Evolutionary conservation across 306 rosid species (phyloP).

Genomic region (Cicer pinnatifidum): DNA sequence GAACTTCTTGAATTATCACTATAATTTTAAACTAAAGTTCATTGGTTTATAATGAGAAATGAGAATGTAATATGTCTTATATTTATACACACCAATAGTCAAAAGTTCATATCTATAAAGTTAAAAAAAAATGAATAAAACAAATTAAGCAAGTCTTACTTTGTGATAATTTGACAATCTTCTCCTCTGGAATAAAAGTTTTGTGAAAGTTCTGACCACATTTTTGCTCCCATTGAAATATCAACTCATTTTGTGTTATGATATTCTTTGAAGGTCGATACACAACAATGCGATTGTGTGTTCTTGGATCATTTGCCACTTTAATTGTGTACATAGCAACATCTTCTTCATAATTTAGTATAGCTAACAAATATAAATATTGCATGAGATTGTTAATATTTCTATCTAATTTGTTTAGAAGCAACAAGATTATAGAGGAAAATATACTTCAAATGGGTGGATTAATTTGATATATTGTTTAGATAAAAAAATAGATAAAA

Average conservation of each 20-base stretch:
- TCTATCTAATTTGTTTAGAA: not conserved
- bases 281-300: constrained; percentile 43
- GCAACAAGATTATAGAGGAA: not conserved
- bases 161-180: constrained; percentile 44
- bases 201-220: constrained; percentile 31
- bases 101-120: not conserved
- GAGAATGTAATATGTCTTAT: not conserved
- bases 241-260: constrained; percentile 52
- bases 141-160: constrained; percentile 31
- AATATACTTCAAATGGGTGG: not conserved
- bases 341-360: constrained; percentile 58
- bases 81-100: not conserved
- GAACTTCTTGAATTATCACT: too few species aligned
- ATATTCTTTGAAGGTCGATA: constrained; percentile 47
- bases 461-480: not conserved
- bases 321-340: constrained; percentile 49
- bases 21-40: too few species aligned
- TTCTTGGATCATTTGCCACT: constrained; percentile 53
- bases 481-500: not conserved
- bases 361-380: constrained; percentile 25
- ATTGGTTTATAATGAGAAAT: not conserved
- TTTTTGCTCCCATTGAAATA: constrained; percentile 55
- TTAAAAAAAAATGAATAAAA: not conserved
- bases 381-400: not conserved
- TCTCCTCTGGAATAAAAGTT: constrained; percentile 34